phyloP scores from a whole-genome alignment of 2,329 filamentous ascomycete genomes.

The Triangularia setosa region DNA sequence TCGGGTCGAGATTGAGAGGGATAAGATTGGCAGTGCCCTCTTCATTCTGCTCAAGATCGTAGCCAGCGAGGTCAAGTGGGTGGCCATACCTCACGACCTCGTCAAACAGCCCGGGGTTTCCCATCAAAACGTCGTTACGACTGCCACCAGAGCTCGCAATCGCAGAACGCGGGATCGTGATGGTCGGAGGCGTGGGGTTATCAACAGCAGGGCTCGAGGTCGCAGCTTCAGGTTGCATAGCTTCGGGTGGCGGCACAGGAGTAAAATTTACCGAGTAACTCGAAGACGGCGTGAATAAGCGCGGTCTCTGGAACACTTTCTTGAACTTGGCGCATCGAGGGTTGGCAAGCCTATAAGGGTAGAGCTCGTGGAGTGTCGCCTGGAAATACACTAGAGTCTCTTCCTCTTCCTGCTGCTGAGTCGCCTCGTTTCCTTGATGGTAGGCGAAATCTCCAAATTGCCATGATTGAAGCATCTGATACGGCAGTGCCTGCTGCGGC shows the following conservation, averaged over 20 bases:
- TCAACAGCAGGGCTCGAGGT: background rate
- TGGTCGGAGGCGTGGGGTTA: background rate
- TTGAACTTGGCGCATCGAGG: background rate
- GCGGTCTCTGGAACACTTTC: background rate
- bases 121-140: background rate
- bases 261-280: background rate
- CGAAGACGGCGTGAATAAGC: background rate
- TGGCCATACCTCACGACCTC: background rate
- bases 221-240: background rate
- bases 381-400: background rate
- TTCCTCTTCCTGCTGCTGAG: background rate
- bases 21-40: background rate
- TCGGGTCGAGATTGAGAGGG: background rate
- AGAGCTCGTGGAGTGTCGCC: background rate
- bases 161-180: background rate
- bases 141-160: background rate
- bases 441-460: background rate
- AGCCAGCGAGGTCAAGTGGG: background rate
- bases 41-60: background rate
- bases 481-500: background rate
- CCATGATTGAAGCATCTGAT: background rate
- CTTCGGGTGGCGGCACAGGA: background rate
- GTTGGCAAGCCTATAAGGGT: background rate
- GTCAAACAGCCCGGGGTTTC: background rate
- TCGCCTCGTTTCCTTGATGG: background rate